These are phyloP conservation scores for Phaffia australis DNA, from an alignment of 768 basidiomycete species.

Conservation along the genomic window DNA sequence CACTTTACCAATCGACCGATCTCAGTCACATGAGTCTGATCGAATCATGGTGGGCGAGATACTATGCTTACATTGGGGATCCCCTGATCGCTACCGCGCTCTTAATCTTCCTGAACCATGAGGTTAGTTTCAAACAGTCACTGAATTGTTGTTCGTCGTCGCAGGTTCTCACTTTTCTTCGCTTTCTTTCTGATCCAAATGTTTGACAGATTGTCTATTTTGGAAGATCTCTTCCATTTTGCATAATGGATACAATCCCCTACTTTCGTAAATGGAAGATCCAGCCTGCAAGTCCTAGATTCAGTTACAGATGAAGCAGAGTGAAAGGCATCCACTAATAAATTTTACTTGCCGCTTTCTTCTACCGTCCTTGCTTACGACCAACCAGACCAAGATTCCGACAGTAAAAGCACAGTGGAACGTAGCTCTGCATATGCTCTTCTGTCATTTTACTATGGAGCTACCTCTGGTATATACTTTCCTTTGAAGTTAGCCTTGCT, in stretches of 20 bases:
- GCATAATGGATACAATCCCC: slow-evolving; percentile 7
- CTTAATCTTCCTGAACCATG: slow-evolving; percentile 12
- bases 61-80: slow-evolving; percentile 5
- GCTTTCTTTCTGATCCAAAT: background rate
- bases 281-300: slow-evolving; percentile 3
- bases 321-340: too few species aligned
- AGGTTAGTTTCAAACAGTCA: slow-evolving; percentile 2
- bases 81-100: slow-evolving; percentile 13
- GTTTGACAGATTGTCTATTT: slow-evolving; percentile 17
- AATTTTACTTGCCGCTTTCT: background rate
- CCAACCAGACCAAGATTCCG: slow-evolving; percentile 9
- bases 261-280: slow-evolving; percentile 13
- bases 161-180: background rate
- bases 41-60: slow-evolving; percentile 8
- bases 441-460: slow-evolving; percentile 20
- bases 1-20: slow-evolving; percentile 1
- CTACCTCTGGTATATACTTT: background rate
- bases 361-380: background rate
- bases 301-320: background rate
- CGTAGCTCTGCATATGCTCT: slow-evolving; percentile 15
- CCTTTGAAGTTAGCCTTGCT: background rate
- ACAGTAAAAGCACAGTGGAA: slow-evolving; percentile 17
- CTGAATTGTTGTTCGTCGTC: background rate
- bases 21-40: slow-evolving; percentile 2
- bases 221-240: slow-evolving; percentile 14